These are phyloP conservation scores for Salvia miltiorrhiza DNA, from an alignment of 257 asterid genomes.

Conservation along the genomic window DNA sequence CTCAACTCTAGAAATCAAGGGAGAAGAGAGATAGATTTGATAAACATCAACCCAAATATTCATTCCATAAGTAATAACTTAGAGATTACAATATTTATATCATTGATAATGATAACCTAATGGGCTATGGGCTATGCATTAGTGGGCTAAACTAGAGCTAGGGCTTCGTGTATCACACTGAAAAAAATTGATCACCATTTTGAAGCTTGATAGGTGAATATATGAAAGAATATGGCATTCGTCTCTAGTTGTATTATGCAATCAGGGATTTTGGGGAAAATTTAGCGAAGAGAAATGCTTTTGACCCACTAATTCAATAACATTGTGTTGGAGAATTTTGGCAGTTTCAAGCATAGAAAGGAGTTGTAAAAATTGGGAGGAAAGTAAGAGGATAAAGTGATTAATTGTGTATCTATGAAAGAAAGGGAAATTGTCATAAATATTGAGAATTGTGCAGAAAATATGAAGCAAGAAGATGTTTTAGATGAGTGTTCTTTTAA, in stretches of 20 bases:
- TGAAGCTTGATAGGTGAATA: too few species aligned
- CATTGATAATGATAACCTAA: too few species aligned
- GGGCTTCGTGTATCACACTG: too few species aligned
- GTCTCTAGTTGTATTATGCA: neutral
- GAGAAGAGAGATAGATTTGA: too few species aligned
- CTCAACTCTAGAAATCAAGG: too few species aligned
- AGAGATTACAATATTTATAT: too few species aligned
- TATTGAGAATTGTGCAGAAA: conserved; percentile 35
- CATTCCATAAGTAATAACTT: too few species aligned
- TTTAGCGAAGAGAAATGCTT: conserved; percentile 13
- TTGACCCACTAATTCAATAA: neutral
- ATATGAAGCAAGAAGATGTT: conserved; percentile 25
- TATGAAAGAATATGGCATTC: too few species aligned
- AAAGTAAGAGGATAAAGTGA: neutral
- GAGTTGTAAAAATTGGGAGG: conserved; percentile 2
- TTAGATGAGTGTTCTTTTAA: conserved; percentile 17
- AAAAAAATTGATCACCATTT: too few species aligned
- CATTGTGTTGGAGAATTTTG: neutral
- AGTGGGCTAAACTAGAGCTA: too few species aligned
- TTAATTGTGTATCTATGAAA: conserved; percentile 28
- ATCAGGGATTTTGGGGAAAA: conserved; percentile 25
- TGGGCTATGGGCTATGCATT: too few species aligned
- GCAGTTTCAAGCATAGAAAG: neutral
- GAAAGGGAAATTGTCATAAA: conserved; percentile 47
- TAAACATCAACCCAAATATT: too few species aligned